Conservation (phyloP, 75 land plant genomes). For the Pinus tabuliformis region DNA sequence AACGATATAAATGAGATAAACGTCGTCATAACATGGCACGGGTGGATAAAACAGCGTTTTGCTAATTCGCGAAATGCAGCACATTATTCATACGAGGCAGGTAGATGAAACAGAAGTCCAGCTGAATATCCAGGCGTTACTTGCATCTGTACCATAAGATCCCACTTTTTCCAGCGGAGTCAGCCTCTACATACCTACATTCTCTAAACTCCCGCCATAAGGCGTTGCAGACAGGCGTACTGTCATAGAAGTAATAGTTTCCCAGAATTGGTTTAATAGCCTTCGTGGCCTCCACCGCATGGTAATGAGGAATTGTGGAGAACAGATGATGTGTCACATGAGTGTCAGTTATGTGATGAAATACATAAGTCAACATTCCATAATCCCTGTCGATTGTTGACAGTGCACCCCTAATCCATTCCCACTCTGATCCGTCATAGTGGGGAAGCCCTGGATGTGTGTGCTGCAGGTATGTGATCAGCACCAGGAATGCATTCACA, state of each 20-base stretch:
- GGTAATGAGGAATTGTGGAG: constrained; percentile 86
- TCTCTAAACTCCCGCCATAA: constrained; percentile 71
- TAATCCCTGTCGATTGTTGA: constrained; percentile 78
- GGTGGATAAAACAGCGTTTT: no score
- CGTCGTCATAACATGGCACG: no score
- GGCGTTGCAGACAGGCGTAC: constrained; percentile 58
- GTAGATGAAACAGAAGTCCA: no score
- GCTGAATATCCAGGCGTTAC: not conserved
- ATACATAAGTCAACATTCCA: constrained; percentile 66
- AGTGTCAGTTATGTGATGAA: constrained; percentile 72
- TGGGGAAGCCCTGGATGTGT: constrained; percentile 39
- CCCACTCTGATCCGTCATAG: constrained; percentile 33
- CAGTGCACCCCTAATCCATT: constrained; percentile 80
- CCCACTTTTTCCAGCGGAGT: constrained; percentile 22
- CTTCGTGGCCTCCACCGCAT: constrained; percentile 75
- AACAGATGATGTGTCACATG: constrained; percentile 76
- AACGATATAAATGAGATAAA: no score
- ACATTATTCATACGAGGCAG: no score
- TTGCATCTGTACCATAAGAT: constrained; percentile 56
- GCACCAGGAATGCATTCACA: constrained; percentile 29
- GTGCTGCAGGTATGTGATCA: constrained; percentile 26
- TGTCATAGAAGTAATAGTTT: constrained; percentile 61
- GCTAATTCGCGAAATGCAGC: no score
- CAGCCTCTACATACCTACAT: constrained; percentile 61
- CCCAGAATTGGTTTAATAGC: constrained; percentile 66